Base-by-base conservation (phyloP, 495 filamentous ascomycete genomes). In the Recurvomyces mirabilis region DNA sequence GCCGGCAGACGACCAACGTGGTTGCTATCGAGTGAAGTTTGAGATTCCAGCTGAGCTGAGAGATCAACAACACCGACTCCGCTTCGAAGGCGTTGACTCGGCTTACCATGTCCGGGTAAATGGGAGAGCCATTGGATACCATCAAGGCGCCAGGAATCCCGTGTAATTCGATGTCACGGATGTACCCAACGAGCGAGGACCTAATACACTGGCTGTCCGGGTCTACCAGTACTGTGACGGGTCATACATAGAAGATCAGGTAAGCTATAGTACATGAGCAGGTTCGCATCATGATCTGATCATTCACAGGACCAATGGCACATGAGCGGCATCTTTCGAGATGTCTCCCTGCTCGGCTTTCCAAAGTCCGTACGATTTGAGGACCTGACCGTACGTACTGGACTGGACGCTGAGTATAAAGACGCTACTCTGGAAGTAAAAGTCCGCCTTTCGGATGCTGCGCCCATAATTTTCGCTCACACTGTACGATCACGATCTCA, bases 281-380 rank as follows among this genome's bases (percentile, higher is more conserved):
- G n/a, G n/a, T 5, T 26, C 5, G 17, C 37, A 29, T 25, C 9
- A 12, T 25, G 9, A 10, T n/a, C 24, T 20, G 4, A 28, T 41
- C 2, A 41, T 18, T 41, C 14, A 5, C 20, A 41, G 38, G 38
- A 38, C 34, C 63, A 65, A 59, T 63, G 60, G 62, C 73, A 72
- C 68, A 56, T 77, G 5, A 69, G 63, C 44, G 79, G 79, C 9
- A 84, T 84, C 37, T 84, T 78, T 49, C 71, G 80, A 1, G 78
- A 83, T 46, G 78, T 84, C 5, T 66, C 67, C 17, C 66, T 84
- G 17, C 52, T 82, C 30, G 65, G 63, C 0, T 74, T 82, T 35
- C 72, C 72, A 1, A 53, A 56, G 1, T 45, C 59, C 5, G 63
- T 61, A n/a, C 65, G 70, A 3, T 69, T 83, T 29, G 71, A 81